Evolutionary conservation across 371 early-diverging fungal genomes (phyloP).

Genomic region (Circinella minor): DNA sequence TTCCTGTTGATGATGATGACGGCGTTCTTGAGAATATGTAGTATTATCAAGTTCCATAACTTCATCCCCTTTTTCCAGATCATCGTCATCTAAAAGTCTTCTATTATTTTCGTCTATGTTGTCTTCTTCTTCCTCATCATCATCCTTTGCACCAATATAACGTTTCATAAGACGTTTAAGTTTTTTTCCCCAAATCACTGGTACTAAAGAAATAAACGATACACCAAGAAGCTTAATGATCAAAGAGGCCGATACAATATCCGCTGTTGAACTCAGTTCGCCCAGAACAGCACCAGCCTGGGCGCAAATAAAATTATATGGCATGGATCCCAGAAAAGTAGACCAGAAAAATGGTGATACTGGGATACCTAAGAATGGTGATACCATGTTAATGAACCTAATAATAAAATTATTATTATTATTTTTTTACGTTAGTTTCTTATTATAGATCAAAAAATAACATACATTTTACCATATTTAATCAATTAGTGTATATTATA

Average conservation of each 20-base stretch:
- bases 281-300: slow-evolving; percentile 55
- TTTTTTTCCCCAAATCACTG: slow-evolving; percentile 51
- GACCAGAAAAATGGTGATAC: slow-evolving; percentile 54
- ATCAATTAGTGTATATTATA: too few relatives aligned
- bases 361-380: slow-evolving; percentile 50
- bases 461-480: too few relatives aligned
- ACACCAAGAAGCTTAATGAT: slow-evolving; percentile 47
- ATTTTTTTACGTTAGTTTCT: neutral
- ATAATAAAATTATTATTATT: neutral
- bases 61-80: slow-evolving; percentile 26
- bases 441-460: too few relatives aligned
- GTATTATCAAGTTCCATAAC: slow-evolving; percentile 4
- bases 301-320: slow-evolving; percentile 53
- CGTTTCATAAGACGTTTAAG: slow-evolving; percentile 32
- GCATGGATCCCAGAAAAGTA: slow-evolving; percentile 50
- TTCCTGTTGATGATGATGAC: neutral
- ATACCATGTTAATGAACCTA: slow-evolving; percentile 52
- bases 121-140: slow-evolving; percentile 18
- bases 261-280: slow-evolving; percentile 52
- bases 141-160: slow-evolving; percentile 18
- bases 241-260: slow-evolving; percentile 45
- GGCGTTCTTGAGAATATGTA: neutral
- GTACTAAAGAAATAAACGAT: slow-evolving; percentile 48
- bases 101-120: slow-evolving; percentile 4
- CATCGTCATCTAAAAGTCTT: slow-evolving; percentile 8